phyloP scores from a whole-genome alignment of 2,329 filamentous ascomycete genomes.

The Epichloe elymi region DNA sequence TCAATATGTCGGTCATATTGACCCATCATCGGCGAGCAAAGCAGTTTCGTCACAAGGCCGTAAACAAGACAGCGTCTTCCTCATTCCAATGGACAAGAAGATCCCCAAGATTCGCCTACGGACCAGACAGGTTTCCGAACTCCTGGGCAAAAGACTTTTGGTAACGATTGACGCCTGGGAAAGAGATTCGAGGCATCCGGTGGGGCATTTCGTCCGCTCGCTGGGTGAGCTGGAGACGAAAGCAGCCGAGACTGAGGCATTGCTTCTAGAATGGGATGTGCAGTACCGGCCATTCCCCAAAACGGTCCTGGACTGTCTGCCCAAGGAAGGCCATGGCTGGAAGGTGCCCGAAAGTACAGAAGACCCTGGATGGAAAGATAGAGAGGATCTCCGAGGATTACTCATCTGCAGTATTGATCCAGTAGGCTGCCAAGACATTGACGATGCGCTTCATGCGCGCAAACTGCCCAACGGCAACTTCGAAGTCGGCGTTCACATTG shows the following conservation, averaged over 20 bases:
- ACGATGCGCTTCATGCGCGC: constrained; percentile 86
- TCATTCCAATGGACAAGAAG: constrained; percentile 96
- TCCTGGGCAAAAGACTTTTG: constrained; percentile 81
- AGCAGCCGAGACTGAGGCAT: constrained; percentile 90
- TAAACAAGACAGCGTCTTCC: constrained; percentile 83
- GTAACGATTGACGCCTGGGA: constrained; percentile 96
- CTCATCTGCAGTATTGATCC: constrained; percentile 97
- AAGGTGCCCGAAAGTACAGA: constrained; percentile 68
- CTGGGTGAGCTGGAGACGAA: constrained; percentile 91
- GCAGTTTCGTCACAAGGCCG: constrained; percentile 62
- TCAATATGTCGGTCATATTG: constrained; percentile 93
- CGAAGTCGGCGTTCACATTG: constrained; percentile 95
- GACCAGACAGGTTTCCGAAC: constrained; percentile 77
- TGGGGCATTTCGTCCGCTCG: constrained; percentile 87
- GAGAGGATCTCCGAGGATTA: constrained; percentile 71
- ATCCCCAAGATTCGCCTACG: constrained; percentile 91
- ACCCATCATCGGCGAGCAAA: constrained; percentile 68
- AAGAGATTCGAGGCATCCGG: constrained; percentile 78
- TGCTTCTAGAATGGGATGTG: constrained; percentile 90
- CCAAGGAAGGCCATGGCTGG: constrained; percentile 86
- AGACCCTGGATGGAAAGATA: constrained; percentile 75
- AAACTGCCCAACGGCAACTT: constrained; percentile 82
- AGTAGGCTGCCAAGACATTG: constrained; percentile 91
- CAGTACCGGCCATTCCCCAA: constrained; percentile 97
- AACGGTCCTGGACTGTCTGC: constrained; percentile 85